Evolutionary conservation across 176 grass and related monocot genomes (phyloP).

Genomic region (Avena insularis): DNA sequence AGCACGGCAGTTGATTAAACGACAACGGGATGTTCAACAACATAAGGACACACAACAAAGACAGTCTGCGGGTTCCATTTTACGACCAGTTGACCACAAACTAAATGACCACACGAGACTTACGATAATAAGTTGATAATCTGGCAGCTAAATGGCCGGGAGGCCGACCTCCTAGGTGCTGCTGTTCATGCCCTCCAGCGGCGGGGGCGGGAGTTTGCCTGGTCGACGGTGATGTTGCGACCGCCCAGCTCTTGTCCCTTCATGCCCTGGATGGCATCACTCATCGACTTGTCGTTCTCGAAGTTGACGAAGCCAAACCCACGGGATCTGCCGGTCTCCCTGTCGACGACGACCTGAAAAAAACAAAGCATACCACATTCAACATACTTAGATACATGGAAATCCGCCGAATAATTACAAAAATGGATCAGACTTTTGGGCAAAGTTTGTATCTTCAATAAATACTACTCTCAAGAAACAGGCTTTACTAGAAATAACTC

Average conservation of each 20-base stretch:
- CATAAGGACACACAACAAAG: not conserved
- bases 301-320: constrained; percentile 72
- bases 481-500: not conserved
- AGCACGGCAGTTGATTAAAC: not conserved
- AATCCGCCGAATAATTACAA: not conserved
- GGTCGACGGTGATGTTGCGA: not conserved
- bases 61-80: not conserved
- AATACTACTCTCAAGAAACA: not conserved
- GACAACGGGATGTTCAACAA: not conserved
- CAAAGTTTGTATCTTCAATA: not conserved
- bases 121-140: not conserved
- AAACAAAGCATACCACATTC: not conserved
- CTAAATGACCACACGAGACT: not conserved
- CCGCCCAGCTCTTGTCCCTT: not conserved
- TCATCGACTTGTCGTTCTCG: not conserved
- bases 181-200: not conserved
- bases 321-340: constrained; percentile 65
- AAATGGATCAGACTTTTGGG: not conserved
- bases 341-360: constrained; percentile 55
- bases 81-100: not conserved
- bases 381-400: not conserved
- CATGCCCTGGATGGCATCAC: not conserved
- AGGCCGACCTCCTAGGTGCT: not conserved
- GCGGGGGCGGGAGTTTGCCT: not conserved
- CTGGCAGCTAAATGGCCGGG: not conserved